Percentiles rank a stretch among this genome's conserved stretches.
These are phyloP conservation scores for Anthracocystis walkeri DNA, from an alignment of 1,284 basidiomycete genomes.

Conservation along the genomic window DNA sequence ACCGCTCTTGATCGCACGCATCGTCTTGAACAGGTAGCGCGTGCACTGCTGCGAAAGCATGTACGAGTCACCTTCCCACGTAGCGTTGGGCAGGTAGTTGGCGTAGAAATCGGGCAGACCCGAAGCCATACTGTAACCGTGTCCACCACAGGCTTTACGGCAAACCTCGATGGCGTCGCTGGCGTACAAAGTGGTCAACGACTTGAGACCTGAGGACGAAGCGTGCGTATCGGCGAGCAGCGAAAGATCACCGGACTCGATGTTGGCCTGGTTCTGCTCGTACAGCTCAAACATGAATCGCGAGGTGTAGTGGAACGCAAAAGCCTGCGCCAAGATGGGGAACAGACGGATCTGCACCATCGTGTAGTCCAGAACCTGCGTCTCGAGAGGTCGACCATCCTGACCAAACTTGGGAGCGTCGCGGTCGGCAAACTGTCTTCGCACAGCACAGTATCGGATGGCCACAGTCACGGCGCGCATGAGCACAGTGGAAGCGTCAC, in stretches of 20 bases:
- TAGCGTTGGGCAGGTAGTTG: slow-evolving; percentile 65
- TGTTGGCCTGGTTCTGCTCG: slow-evolving; percentile 65
- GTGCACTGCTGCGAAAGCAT: slow-evolving; percentile 70
- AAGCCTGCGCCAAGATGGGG: slow-evolving; percentile 70
- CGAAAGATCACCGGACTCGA: slow-evolving; percentile 69
- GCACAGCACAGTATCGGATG: slow-evolving; percentile 70
- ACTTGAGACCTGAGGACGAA: slow-evolving; percentile 69
- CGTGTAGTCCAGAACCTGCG: slow-evolving; percentile 70
- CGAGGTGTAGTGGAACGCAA: slow-evolving; percentile 70
- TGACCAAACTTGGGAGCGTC: slow-evolving; percentile 69
- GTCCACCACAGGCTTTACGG: slow-evolving; percentile 70
- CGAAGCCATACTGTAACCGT: slow-evolving; percentile 68
- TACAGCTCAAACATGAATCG: slow-evolving; percentile 70
- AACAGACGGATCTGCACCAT: slow-evolving; percentile 70
- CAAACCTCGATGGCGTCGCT: slow-evolving; percentile 70
- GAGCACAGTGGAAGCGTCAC: slow-evolving; percentile 66
- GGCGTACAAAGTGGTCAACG: slow-evolving; percentile 69
- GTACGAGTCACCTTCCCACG: slow-evolving; percentile 70
- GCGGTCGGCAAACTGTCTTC: slow-evolving; percentile 70
- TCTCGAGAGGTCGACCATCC: slow-evolving; percentile 68
- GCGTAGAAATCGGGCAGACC: slow-evolving; percentile 64
- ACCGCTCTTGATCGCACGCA: slow-evolving; percentile 61
- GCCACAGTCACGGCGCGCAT: slow-evolving; percentile 70
- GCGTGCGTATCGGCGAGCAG: slow-evolving; percentile 70
- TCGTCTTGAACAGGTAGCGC: slow-evolving; percentile 70